Evolutionary conservation across 805 yeast species (phyloP).

Genomic region (Sugiyamaella valdiviana): DNA sequence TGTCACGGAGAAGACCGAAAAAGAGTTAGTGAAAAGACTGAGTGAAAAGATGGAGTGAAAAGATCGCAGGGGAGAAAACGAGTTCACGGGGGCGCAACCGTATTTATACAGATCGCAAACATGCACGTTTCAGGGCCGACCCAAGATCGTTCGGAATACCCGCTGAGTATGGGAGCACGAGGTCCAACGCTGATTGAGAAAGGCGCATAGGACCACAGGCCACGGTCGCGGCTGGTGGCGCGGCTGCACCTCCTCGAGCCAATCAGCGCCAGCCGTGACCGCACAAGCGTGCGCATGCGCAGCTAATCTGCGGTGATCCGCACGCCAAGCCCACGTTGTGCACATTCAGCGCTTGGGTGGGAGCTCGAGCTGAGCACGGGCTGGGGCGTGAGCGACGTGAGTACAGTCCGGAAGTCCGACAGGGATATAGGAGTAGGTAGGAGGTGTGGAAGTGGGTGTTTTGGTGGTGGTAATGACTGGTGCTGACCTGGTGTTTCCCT

Average conservation of each 20-base stretch:
- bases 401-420: too few relatives aligned
- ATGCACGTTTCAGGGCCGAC: background rate
- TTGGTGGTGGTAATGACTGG: too few relatives aligned
- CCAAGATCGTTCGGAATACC: background rate
- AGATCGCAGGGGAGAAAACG: background rate
- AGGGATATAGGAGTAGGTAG: too few relatives aligned
- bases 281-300: background rate
- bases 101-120: background rate
- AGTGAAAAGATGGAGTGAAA: background rate
- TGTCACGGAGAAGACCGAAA: background rate
- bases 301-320: too few relatives aligned
- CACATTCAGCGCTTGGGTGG: too few relatives aligned
- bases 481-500: too few relatives aligned
- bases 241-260: background rate
- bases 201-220: background rate
- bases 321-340: too few relatives aligned
- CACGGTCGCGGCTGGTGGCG: background rate
- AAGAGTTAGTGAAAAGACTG: background rate
- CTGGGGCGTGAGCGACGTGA: too few relatives aligned
- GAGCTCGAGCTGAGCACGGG: too few relatives aligned
- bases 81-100: background rate
- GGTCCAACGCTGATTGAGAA: background rate
- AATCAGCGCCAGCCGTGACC: background rate
- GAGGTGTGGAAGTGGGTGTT: too few relatives aligned
- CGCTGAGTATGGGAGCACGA: background rate